Conservation (phyloP, 306 rosid genomes). For the Cicer bijugum region DNA sequence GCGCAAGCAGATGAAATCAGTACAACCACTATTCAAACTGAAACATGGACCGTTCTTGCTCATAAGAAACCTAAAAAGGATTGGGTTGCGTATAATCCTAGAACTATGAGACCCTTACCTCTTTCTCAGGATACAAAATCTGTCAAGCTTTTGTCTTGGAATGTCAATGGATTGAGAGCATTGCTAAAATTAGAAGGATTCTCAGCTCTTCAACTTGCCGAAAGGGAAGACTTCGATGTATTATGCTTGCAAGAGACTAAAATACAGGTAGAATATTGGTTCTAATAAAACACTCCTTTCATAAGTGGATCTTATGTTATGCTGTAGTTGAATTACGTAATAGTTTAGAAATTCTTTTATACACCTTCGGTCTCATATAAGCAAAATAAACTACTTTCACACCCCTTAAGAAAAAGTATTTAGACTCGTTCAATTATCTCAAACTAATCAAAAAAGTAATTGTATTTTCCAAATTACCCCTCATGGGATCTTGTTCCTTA, state of each 20-base stretch:
- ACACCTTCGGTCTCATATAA: too few species aligned
- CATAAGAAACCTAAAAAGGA: constrained; percentile 95
- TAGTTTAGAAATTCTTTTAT: constrained; percentile 19
- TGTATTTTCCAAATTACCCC: too few species aligned
- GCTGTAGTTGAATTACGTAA: constrained; percentile 18
- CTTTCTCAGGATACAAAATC: constrained; percentile 64
- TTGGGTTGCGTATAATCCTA: constrained; percentile 93
- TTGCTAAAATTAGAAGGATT: constrained; percentile 77
- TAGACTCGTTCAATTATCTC: too few species aligned
- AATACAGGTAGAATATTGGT: constrained; percentile 68
- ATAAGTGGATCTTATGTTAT: background rate
- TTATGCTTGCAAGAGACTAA: constrained; percentile 97
- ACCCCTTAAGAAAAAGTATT: too few species aligned
- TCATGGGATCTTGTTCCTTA: too few species aligned
- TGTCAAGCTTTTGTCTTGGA: constrained; percentile 89
- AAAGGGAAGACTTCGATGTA: constrained; percentile 86
- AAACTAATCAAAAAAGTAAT: too few species aligned
- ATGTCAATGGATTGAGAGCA: constrained; percentile 94
- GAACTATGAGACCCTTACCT: constrained; percentile 73
- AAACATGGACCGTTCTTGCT: constrained; percentile 89
- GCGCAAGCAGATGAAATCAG: constrained; percentile 44
- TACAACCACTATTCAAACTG: constrained; percentile 50
- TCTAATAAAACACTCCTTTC: background rate
- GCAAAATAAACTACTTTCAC: too few species aligned
- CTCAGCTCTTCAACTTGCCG: constrained; percentile 77